Evolutionary conservation across 2,329 filamentous ascomycete species (phyloP), one percentile per base, ranked within the genome.

Genomic region (Diaporthe sp.): DNA sequence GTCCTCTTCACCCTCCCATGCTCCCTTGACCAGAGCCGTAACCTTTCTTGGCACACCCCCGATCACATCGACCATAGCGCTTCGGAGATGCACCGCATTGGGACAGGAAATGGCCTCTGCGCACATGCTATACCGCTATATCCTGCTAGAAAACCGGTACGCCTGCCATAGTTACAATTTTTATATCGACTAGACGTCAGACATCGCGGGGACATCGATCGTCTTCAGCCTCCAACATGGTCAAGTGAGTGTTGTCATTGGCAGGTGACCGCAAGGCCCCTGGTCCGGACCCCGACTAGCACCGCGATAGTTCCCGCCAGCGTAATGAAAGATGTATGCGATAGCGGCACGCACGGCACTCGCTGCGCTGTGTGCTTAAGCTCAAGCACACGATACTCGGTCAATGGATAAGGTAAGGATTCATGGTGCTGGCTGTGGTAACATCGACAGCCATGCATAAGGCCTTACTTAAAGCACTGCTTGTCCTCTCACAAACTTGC

Each of bases 1-100:
- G 65, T 39, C 49, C 46, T 42, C 49, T 28, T 55, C 13, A 25
- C 3, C 34, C 49, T 55, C 65, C 49, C 31, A 42, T 55, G 49
- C 34, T 42, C 65, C n/a, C 34, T 70, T 70, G 17, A 39, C 13
- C 19, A 70, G 8, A 70, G 15, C 22, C 46, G 46, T 55, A 17
- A 28, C 65, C 65, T 25, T 39, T 70, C 49, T 70, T 51, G 65
- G 49, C 65, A 55, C 34, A 15, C 15, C 34, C 9, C 65, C 49
- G 65, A 22, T 37, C 65, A 51, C 49, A 55, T 70, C 9, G 22
- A 25, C 65, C 15, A 55, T 70, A 70, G 49, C 34, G 65, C 65
- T 10, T 13, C 62, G 65, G 65, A 22, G n/a, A 22, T 17, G 49
- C 37, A 17, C 65, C 65, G n/a, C 34, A 55, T 55, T 31, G 15